These are phyloP conservation scores for Vinca minor DNA, from an alignment of 257 asterid species.

Conservation along the genomic window DNA sequence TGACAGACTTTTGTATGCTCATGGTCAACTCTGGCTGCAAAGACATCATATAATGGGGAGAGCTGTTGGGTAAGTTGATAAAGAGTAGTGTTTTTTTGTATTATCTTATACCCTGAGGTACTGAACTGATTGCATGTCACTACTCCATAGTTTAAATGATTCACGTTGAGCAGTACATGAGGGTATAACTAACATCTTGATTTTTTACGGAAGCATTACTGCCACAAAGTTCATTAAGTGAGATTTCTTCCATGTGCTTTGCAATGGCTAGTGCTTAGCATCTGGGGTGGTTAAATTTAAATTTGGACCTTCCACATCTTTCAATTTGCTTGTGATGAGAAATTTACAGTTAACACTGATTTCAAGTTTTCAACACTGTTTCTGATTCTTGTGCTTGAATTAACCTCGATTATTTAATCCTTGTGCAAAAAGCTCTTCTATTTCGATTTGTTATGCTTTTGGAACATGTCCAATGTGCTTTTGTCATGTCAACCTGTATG, in stretches of 20 bases:
- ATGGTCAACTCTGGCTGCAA: conserved; percentile 90
- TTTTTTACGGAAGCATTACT: neutral
- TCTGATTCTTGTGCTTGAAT: too few relatives aligned
- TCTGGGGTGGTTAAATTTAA: neutral
- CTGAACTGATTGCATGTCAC: neutral
- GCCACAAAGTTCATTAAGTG: neutral
- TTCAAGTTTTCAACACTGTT: too few relatives aligned
- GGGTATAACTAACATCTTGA: neutral
- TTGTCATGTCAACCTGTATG: neutral
- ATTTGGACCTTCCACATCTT: neutral
- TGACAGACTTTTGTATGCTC: conserved; percentile 93
- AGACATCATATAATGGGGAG: conserved; percentile 97
- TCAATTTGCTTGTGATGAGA: neutral
- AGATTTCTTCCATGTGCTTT: neutral
- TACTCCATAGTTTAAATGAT: neutral
- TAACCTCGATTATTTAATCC: neutral
- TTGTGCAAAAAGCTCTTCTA: too few relatives aligned
- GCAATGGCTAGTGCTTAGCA: neutral
- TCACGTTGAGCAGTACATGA: neutral
- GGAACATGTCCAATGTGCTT: neutral
- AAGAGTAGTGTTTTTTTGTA: conserved; percentile 1
- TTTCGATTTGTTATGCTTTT: too few relatives aligned
- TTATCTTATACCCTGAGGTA: neutral
- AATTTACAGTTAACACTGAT: neutral
- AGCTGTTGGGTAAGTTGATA: conserved; percentile 87